These are phyloP conservation scores for Microcyclospora pomicola DNA, from an alignment of 2,329 filamentous ascomycete genomes.

Conservation along the genomic window DNA sequence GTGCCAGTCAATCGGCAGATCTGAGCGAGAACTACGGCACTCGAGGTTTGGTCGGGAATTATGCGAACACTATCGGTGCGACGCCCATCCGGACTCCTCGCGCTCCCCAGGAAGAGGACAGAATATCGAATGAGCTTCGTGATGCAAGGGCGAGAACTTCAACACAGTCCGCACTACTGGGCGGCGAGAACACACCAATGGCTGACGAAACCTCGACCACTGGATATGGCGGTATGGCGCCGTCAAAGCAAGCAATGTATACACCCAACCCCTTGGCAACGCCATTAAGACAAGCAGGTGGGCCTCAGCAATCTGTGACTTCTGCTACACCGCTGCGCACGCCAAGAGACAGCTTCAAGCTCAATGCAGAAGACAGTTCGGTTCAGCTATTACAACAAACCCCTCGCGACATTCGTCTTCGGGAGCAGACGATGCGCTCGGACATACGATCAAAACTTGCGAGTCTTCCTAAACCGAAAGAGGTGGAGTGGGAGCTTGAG, in stretches of 20 bases:
- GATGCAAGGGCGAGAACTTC: slow-evolving; percentile 88
- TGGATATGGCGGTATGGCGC: slow-evolving; percentile 73
- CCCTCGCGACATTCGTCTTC: slow-evolving; percentile 58
- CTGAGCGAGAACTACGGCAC: slow-evolving; percentile 80
- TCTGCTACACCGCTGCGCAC: slow-evolving; percentile 80
- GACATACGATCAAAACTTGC: slow-evolving; percentile 62
- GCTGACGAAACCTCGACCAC: slow-evolving; percentile 71
- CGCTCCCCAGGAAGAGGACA: slow-evolving; percentile 83
- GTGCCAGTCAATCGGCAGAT: slow-evolving; percentile 62
- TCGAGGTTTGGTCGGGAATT: slow-evolving; percentile 73
- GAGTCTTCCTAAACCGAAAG: slow-evolving; percentile 79
- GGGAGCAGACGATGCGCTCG: slow-evolving; percentile 53
- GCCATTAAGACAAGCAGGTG: slow-evolving; percentile 53
- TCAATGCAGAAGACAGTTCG: slow-evolving; percentile 59
- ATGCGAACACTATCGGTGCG: slow-evolving; percentile 63
- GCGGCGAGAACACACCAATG: slow-evolving; percentile 84
- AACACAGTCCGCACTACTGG: slow-evolving; percentile 83
- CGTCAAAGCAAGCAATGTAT: slow-evolving; percentile 65
- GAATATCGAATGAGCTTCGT: slow-evolving; percentile 88
- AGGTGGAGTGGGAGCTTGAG: slow-evolving; percentile 87
- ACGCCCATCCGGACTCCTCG: slow-evolving; percentile 86
- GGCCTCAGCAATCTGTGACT: no score
- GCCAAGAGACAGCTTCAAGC: slow-evolving; percentile 70
- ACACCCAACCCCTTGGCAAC: slow-evolving; percentile 95
- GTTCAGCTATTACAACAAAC: slow-evolving; percentile 60